Percentiles rank a stretch among this genome's conserved stretches.
These are phyloP conservation scores for Phylloporus sp. DNA, from an alignment of 1,284 basidiomycete species.

Conservation along the genomic window DNA sequence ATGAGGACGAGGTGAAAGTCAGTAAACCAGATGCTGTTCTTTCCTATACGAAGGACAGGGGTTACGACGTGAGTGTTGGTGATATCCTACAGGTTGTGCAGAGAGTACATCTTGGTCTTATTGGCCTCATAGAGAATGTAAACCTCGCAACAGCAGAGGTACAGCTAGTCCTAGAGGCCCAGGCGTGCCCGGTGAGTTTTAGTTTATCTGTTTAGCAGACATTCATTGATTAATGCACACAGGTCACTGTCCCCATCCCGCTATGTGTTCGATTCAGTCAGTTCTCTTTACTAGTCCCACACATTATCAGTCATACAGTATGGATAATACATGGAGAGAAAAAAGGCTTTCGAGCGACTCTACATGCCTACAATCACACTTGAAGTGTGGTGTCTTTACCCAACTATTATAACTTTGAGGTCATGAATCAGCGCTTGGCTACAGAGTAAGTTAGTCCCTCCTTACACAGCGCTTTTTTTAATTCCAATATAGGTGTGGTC, in stretches of 20 bases:
- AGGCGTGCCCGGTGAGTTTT: background rate
- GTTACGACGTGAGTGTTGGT: background rate
- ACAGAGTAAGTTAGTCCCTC: background rate
- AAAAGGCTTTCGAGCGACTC: background rate
- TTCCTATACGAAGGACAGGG: background rate
- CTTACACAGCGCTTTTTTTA: background rate
- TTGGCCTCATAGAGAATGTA: background rate
- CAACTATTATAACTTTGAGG: background rate
- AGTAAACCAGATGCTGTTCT: background rate
- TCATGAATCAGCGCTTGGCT: background rate
- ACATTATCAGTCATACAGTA: background rate
- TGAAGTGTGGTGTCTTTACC: background rate
- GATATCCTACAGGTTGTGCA: background rate
- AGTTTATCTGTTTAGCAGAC: background rate
- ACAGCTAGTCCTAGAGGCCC: background rate
- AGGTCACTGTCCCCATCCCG: background rate
- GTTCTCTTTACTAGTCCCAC: background rate
- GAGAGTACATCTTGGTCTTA: background rate
- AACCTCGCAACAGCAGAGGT: background rate
- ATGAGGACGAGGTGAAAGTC: background rate
- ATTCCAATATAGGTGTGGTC: background rate
- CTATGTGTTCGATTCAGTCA: background rate
- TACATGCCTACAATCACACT: background rate
- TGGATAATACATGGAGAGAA: background rate
- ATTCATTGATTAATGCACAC: background rate